Evolutionary conservation across 1,284 basidiomycete genomes (phyloP), one percentile per base, ranked within the genome.

Genomic region (Singerocomus inundabilis): DNA sequence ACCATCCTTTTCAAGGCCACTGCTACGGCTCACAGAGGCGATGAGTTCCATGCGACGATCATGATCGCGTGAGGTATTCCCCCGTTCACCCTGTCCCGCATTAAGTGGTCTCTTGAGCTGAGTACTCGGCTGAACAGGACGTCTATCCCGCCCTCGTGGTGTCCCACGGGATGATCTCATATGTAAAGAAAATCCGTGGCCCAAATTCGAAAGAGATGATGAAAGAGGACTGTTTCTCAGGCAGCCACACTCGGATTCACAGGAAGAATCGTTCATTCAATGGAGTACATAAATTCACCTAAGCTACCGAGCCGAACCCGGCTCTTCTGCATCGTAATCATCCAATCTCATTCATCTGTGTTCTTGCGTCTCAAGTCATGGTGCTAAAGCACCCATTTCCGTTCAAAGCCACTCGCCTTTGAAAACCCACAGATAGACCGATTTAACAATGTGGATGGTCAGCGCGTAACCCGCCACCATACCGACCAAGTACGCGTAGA

Each of bases 21-120:
- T 82, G 58, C 84, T 86, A 38, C 85, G 75, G 57, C 85, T 88
- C 39, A 88, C 77, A 2, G 84, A 85, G 1, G 85, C 75, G 42
- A 88, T 76, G 39, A 77, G 70, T 48, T 84, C 79, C 80, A 87
- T 81, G 28, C 53, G 61, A 49, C 40, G 57, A 40, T 49, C 51
- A 51, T 44, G 52, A 38, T 59, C 40, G 16, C 36, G 48, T 28
- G 48, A 44, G 44, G 49, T 35, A 30, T 5, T 38, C 10, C 46
- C 34, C 46, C 34, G 60, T 41, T 36, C 28, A 1, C 39, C 33
- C 13, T 36, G 42, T n/a, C 32, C 28, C 13, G 32, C 10, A 30
- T 36, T 31, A 28, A 31, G 16, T 37, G 38, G 47, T 32, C 18
- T 28, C 46, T 33, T 32, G 10, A 18, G 28, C 21, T 38, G 49